Conservation (phyloP, 176 grass and related monocot genomes). For the Raddia guianensis region DNA sequence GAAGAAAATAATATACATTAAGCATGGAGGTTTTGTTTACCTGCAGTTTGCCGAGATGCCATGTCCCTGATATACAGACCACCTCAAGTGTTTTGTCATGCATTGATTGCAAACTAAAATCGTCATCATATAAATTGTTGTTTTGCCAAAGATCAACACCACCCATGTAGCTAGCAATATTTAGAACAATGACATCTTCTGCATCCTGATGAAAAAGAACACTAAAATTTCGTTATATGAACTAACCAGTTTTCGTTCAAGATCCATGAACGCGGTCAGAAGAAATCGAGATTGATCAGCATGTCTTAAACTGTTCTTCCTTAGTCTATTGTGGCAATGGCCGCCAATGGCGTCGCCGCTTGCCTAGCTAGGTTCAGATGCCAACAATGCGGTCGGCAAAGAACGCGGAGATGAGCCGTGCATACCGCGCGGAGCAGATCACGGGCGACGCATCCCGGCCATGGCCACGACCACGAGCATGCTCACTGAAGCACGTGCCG, state of each 20-base stretch:
- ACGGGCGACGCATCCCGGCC: too few relatives aligned
- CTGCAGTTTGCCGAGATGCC: conserved; percentile 98
- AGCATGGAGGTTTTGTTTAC: conserved; percentile 37
- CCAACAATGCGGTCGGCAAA: too few relatives aligned
- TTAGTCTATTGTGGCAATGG: not conserved
- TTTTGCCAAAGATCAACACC: conserved; percentile 97
- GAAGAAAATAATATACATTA: conserved; percentile 3
- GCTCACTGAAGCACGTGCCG: too few relatives aligned
- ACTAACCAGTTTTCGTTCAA: not conserved
- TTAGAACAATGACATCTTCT: conserved; percentile 91
- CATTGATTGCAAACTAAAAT: conserved; percentile 77
- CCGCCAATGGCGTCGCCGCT: not conserved
- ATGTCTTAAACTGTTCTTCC: not conserved
- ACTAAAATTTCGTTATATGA: not conserved
- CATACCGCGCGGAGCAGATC: too few relatives aligned
- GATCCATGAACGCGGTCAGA: not conserved
- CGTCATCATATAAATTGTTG: conserved; percentile 63
- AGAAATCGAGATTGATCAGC: not conserved
- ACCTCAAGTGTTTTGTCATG: conserved; percentile 93
- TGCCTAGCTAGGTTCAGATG: not conserved
- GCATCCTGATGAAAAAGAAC: conserved; percentile 64
- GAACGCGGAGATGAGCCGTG: too few relatives aligned
- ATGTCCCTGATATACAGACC: conserved; percentile 91
- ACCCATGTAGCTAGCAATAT: conserved; percentile 96
- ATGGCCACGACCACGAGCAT: too few relatives aligned